Base-by-base conservation (phyloP, 75 land plant genomes). In the Cunninghamia lanceolata region DNA sequence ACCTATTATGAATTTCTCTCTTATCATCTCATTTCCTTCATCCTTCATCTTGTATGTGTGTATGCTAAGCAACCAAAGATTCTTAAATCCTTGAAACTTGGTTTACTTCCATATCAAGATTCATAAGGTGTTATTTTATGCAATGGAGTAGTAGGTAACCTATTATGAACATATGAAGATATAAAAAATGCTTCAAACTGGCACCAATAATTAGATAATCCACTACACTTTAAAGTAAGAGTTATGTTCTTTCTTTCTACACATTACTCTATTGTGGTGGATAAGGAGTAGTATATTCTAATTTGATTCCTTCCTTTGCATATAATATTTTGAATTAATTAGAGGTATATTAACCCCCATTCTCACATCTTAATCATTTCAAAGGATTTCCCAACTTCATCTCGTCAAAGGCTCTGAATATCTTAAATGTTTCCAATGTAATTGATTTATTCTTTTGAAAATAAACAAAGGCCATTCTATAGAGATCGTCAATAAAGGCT, bases 151-250 rank as follows among this genome's bases (percentile, higher is more conserved):
- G n/a, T n/a, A n/a, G n/a, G n/a, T n/a, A n/a, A n/a, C n/a, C n/a
- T n/a, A 87, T 45, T 43, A 83, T 56, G 34, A 8, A 6, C n/a
- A n/a, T n/a, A n/a, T n/a, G n/a, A n/a, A n/a, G n/a, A n/a, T n/a
- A n/a, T n/a, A n/a, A n/a, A n/a, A n/a, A n/a, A n/a, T n/a, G n/a
- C n/a, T n/a, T n/a, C n/a, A n/a, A n/a, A n/a, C n/a, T n/a, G n/a
- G n/a, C n/a, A n/a, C n/a, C n/a, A n/a, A n/a, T n/a, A n/a, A 17
- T 81, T 82, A 45, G 47, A 34, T 87, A 73, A n/a, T 87, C 88
- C 8, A 87, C 6, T n/a, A 70, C 82, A 28, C 16, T 83, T 54
- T 68, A 74, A 50, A 19, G 7, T 9, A 59, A 59, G 68, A 59
- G 25, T 19, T 3, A 21, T 17, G 19, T 59, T 59, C 25, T 25